Conservation (phyloP, 1,139 yeast genomes). For the Yamadazyma songkhlaensis region DNA sequence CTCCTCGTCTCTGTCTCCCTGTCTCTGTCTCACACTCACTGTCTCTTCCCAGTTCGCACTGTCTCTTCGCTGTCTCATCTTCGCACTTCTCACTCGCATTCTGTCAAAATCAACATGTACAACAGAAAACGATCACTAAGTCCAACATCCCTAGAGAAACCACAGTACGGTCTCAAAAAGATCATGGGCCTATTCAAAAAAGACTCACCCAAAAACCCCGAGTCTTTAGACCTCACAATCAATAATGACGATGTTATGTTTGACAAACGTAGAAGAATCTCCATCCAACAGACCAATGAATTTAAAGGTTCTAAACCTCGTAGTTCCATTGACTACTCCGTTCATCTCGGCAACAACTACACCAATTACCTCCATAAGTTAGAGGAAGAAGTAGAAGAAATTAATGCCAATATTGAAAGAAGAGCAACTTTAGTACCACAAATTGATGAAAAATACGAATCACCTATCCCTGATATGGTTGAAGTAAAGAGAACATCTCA, state of each 20-base stretch:
- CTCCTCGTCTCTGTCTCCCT: no score
- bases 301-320: constrained; percentile 25
- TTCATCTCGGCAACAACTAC: constrained; percentile 22
- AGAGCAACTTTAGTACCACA: constrained; percentile 19
- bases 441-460: constrained; percentile 11
- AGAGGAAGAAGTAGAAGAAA: constrained; percentile 24
- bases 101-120: not conserved
- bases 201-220: no score
- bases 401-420: constrained; percentile 28
- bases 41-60: no score
- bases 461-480: constrained; percentile 20
- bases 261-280: constrained; percentile 29
- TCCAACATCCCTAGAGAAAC: not conserved
- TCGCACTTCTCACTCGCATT: not conserved
- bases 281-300: constrained; percentile 21
- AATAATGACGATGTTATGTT: constrained; percentile 20
- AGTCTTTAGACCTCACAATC: not conserved
- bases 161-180: not conserved
- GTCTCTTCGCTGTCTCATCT: no score
- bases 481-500: constrained; percentile 16
- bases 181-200: not conserved
- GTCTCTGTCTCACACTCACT: no score
- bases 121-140: constrained; percentile 13
- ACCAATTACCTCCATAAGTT: constrained; percentile 23
- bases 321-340: constrained; percentile 18